Percentiles rank a stretch among this genome's conserved stretches.
Evolutionary conservation across 106 monocot genomes (phyloP).

Genomic region (Xerophyta viscosa): DNA sequence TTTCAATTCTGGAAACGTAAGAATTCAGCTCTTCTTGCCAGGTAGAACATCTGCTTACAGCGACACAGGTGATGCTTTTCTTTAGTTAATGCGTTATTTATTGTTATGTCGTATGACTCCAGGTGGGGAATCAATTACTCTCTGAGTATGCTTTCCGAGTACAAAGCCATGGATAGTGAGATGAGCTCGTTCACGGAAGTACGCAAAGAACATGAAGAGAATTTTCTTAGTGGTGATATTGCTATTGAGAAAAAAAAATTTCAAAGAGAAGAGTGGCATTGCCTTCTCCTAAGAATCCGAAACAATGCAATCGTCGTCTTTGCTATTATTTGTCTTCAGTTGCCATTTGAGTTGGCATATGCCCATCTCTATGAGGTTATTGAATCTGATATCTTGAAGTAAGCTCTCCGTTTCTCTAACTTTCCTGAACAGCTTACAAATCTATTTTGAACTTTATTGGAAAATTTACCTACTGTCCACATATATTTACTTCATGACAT

Average conservation of each 20-base stretch:
- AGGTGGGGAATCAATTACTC: slow-evolving; percentile 83
- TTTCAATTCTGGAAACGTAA: slow-evolving; percentile 96
- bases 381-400: slow-evolving; percentile 63
- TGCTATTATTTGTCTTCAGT: slow-evolving; percentile 84
- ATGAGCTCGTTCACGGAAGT: slow-evolving; percentile 7
- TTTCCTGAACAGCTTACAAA: too few species aligned
- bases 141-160: slow-evolving; percentile 23
- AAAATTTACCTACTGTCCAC: too few species aligned
- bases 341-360: slow-evolving; percentile 91
- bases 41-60: slow-evolving; percentile 26
- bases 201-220: slow-evolving; percentile 21
- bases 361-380: slow-evolving; percentile 78
- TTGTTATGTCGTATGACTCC: too few species aligned
- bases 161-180: slow-evolving; percentile 32
- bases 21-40: slow-evolving; percentile 71
- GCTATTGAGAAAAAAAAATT: slow-evolving; percentile 46
- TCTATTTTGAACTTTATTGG: too few species aligned
- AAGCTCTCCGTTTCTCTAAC: slow-evolving; percentile 9
- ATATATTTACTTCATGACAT: too few species aligned
- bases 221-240: slow-evolving; percentile 14
- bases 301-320: slow-evolving; percentile 68
- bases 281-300: slow-evolving; percentile 54
- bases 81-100: too few species aligned
- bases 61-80: too few species aligned
- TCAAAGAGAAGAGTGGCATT: slow-evolving; percentile 87